A percentile compares a stretch with the other conserved stretches of the same genome.
phyloP scores from a whole-genome alignment of 768 basidiomycete species.

The Pisolithus albus region DNA sequence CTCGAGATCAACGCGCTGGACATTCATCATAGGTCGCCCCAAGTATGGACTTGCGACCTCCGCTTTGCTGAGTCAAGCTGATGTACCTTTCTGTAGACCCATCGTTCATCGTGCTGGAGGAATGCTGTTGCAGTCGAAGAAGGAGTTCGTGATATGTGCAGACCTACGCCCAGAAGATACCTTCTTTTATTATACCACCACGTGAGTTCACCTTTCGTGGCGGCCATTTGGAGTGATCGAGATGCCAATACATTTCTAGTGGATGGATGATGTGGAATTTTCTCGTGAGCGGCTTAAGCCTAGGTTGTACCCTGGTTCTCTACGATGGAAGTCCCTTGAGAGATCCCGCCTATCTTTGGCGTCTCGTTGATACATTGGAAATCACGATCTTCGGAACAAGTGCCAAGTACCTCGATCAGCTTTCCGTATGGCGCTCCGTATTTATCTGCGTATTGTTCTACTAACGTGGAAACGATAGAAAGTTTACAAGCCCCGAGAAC shows the following conservation, averaged over 20 bases:
- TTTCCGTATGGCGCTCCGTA: conserved; percentile 43
- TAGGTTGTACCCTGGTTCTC: conserved; percentile 66
- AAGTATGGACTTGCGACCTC: conserved; percentile 40
- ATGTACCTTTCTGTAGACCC: conserved; percentile 38
- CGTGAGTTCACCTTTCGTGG: conserved; percentile 36
- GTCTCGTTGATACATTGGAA: conserved; percentile 56
- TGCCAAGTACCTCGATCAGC: conserved; percentile 76
- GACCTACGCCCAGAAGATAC: conserved; percentile 62
- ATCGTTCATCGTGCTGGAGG: conserved; percentile 77
- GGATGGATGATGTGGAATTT: conserved; percentile 96
- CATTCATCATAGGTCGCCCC: conserved; percentile 31
- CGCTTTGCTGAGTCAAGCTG: background rate
- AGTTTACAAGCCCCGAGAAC: conserved; percentile 57
- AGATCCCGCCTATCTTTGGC: conserved; percentile 61
- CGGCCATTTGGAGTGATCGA: background rate
- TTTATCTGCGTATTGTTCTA: conserved; percentile 1
- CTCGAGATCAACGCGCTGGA: background rate
- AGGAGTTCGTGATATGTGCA: conserved; percentile 63
- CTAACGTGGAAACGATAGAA: conserved; percentile 38
- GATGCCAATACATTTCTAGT: conserved; percentile 29
- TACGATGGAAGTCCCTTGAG: conserved; percentile 78
- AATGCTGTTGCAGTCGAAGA: conserved; percentile 67
- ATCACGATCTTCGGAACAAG: conserved; percentile 80
- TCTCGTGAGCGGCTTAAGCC: conserved; percentile 55
- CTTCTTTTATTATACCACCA: conserved; percentile 80